Conservation (phyloP, 768 basidiomycete species). For the button mushroom (Agaricus bisporus) region DNA sequence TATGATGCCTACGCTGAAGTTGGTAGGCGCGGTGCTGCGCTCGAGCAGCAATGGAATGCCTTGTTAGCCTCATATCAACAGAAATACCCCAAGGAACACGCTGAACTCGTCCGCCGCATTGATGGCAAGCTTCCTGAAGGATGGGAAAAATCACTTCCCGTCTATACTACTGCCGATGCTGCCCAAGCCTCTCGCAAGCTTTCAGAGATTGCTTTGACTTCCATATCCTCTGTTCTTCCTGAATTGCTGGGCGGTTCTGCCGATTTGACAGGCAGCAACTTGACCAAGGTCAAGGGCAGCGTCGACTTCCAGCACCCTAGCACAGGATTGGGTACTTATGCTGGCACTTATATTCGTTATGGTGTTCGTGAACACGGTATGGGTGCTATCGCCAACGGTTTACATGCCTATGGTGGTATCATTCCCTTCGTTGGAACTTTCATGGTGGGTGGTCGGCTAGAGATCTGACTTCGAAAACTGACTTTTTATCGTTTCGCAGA, state of each 20-base stretch:
- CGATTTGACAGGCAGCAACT: conserved; percentile 87
- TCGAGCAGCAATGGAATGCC: conserved; percentile 70
- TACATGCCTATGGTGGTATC: conserved; percentile 85
- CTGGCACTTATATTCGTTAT: conserved; percentile 89
- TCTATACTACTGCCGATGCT: conserved; percentile 77
- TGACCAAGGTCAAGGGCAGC: conserved; percentile 81
- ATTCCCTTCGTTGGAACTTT: conserved; percentile 91
- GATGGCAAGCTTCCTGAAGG: conserved; percentile 74
- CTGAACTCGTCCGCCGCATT: conserved; percentile 83
- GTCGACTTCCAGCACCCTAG: conserved; percentile 89
- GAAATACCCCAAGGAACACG: conserved; percentile 79
- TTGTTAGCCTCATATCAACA: conserved; percentile 62
- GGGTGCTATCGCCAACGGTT: conserved; percentile 92
- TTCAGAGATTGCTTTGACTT: conserved; percentile 82
- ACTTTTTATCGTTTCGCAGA: conserved; percentile 36
- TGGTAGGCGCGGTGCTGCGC: conserved; percentile 66
- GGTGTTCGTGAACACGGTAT: conserved; percentile 98
- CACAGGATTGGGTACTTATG: conserved; percentile 78
- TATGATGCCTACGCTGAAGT: conserved; percentile 62
- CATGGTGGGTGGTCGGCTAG: conserved; percentile 46
- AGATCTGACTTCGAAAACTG: conserved; percentile 6
- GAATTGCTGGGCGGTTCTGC: conserved; percentile 88
- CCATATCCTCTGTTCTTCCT: conserved; percentile 68
- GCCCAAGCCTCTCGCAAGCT: conserved; percentile 91
- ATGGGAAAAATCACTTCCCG: conserved; percentile 83